Conservation (phyloP, 768 basidiomycete species). For the Megacollybia marginata region DNA sequence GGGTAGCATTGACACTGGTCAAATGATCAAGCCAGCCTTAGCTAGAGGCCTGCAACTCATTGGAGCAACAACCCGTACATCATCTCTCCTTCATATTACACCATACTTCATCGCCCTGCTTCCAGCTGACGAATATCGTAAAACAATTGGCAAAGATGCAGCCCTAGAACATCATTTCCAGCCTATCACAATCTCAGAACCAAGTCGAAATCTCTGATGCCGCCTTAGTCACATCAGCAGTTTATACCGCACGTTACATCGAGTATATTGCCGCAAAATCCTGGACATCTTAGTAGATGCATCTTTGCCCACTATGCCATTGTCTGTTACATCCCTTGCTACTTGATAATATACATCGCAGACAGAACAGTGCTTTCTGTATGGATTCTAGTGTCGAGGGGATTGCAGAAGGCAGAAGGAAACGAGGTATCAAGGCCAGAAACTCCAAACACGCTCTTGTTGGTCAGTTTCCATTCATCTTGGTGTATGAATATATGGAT, state of each 20-base stretch:
- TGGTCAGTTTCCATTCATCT: too few relatives aligned
- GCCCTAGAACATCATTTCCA: slow-evolving; percentile 90
- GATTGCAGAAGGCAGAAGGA: too few relatives aligned
- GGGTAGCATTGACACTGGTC: slow-evolving; percentile 86
- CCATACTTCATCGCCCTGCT: background rate
- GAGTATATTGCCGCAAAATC: too few relatives aligned
- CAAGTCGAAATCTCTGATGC: slow-evolving; percentile 88
- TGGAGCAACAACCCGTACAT: slow-evolving; percentile 82
- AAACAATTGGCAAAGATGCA: slow-evolving; percentile 88
- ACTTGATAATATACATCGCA: too few relatives aligned
- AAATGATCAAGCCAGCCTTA: slow-evolving; percentile 90
- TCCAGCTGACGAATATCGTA: slow-evolving; percentile 79
- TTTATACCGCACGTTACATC: slow-evolving; percentile 80
- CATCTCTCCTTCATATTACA: background rate
- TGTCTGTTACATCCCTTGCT: too few relatives aligned
- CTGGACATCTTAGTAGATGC: too few relatives aligned
- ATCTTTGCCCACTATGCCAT: too few relatives aligned
- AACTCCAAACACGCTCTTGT: too few relatives aligned
- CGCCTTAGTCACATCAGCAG: slow-evolving; percentile 87
- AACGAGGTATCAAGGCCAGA: too few relatives aligned
- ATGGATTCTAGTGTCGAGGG: too few relatives aligned
- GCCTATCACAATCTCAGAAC: slow-evolving; percentile 83
- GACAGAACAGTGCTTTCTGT: too few relatives aligned
- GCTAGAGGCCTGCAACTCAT: slow-evolving; percentile 84
- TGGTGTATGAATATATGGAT: too few relatives aligned